Evolutionary conservation across 2,329 filamentous ascomycete species (phyloP).

Genomic region (Epichloe gansuensis): DNA sequence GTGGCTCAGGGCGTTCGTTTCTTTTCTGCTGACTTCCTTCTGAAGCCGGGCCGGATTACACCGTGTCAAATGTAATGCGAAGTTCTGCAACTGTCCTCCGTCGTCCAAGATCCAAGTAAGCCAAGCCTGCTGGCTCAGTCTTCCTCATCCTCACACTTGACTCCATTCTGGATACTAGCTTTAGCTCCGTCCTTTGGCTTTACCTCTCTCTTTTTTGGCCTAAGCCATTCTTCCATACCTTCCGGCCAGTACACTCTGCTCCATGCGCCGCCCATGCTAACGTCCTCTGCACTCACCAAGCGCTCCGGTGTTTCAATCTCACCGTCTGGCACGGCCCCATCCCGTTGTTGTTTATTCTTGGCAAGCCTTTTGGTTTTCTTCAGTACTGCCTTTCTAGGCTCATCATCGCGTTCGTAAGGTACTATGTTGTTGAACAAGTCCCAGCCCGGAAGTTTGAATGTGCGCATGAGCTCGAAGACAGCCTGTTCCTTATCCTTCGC

Average conservation of each 20-base stretch:
- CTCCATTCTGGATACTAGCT: constrained; percentile 14
- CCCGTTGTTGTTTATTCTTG: constrained; percentile 24
- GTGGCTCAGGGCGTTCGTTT: neutral
- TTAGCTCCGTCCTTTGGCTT: constrained; percentile 29
- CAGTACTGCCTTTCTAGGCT: constrained; percentile 38
- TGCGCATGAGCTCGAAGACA: constrained; percentile 86
- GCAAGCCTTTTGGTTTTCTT: constrained; percentile 29
- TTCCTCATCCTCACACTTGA: neutral
- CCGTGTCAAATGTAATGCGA: no score
- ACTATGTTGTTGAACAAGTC: constrained; percentile 64
- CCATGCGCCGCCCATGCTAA: constrained; percentile 77
- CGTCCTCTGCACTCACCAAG: constrained; percentile 49
- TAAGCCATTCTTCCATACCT: constrained; percentile 82
- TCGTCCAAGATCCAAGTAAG: no score
- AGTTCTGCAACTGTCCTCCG: no score
- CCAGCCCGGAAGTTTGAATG: constrained; percentile 70
- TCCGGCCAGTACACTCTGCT: constrained; percentile 80
- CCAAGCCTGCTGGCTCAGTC: neutral
- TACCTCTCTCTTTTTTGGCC: constrained; percentile 61
- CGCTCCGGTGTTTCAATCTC: constrained; percentile 25
- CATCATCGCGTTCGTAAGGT: constrained; percentile 63
- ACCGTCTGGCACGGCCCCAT: constrained; percentile 23
- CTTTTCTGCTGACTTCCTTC: no score
- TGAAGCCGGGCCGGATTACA: no score
- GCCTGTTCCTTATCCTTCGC: constrained; percentile 97